These are phyloP conservation scores for Pichia phayaonensis DNA, from an alignment of 805 yeast species.

Conservation along the genomic window DNA sequence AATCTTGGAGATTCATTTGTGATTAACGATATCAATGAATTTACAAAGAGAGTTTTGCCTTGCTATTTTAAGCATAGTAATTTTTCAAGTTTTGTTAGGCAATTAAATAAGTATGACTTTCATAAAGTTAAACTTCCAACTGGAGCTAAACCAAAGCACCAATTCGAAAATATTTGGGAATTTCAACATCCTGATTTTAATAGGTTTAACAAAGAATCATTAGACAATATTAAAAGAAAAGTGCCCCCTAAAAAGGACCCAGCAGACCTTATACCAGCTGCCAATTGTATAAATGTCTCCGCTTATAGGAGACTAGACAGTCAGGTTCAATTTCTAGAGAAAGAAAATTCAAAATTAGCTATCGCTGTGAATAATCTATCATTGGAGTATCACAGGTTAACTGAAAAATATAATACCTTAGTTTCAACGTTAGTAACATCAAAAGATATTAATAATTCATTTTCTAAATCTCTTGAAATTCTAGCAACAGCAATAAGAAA, in stretches of 20 bases:
- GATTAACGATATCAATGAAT: slow-evolving; percentile 82
- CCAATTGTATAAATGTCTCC: slow-evolving; percentile 1
- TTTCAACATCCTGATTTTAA: slow-evolving; percentile 87
- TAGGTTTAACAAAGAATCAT: slow-evolving; percentile 63
- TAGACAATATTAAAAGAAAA: slow-evolving; percentile 84
- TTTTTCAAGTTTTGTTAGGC: slow-evolving; percentile 92
- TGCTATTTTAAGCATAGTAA: slow-evolving; percentile 91
- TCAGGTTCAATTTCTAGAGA: slow-evolving; percentile 24
- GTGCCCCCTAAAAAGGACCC: slow-evolving; percentile 41
- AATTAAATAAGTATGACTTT: slow-evolving; percentile 92
- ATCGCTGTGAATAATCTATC: slow-evolving; percentile 29
- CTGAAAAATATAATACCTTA: slow-evolving; percentile 55
- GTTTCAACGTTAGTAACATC: slow-evolving; percentile 53
- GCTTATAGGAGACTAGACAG: slow-evolving; percentile 23
- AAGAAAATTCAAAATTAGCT: slow-evolving; percentile 21
- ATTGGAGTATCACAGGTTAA: slow-evolving; percentile 34
- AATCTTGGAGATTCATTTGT: slow-evolving; percentile 79
- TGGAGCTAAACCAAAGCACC: slow-evolving; percentile 62
- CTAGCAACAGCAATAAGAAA: slow-evolving; percentile 43
- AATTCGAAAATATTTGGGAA: slow-evolving; percentile 67
- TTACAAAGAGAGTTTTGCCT: slow-evolving; percentile 83
- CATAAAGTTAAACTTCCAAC: slow-evolving; percentile 81
- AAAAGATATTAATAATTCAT: slow-evolving; percentile 50
- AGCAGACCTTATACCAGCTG: slow-evolving; percentile 10
- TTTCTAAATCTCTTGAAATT: slow-evolving; percentile 42